phyloP scores from a whole-genome alignment of 768 basidiomycete species.

The Lactarius deliciosus region DNA sequence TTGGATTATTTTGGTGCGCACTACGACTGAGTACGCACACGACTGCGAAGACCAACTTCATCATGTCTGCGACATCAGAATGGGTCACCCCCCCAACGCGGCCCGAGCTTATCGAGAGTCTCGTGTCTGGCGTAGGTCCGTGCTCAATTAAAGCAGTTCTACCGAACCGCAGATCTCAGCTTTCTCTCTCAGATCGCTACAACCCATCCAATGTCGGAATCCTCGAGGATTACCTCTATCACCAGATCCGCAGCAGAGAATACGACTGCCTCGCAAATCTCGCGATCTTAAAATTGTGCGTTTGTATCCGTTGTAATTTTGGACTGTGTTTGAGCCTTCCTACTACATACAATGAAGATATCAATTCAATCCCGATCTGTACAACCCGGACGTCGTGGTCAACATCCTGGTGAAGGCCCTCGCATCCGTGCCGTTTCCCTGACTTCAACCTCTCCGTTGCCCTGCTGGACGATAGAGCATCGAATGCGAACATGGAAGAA shows the following conservation, averaged over 20 bases:
- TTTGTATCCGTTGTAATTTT: slow-evolving; percentile 14
- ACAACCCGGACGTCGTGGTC: slow-evolving; percentile 90
- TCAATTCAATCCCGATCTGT: slow-evolving; percentile 93
- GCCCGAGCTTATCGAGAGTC: slow-evolving; percentile 84
- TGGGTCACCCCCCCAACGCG: slow-evolving; percentile 79
- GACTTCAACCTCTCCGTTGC: slow-evolving; percentile 96
- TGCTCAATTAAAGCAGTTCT: slow-evolving; percentile 13
- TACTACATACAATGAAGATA: slow-evolving; percentile 52
- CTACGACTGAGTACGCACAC: too few relatives aligned
- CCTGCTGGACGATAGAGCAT: slow-evolving; percentile 75
- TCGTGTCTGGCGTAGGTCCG: slow-evolving; percentile 88
- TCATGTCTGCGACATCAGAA: slow-evolving; percentile 53
- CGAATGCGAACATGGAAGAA: slow-evolving; percentile 61
- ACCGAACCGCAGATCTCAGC: background rate
- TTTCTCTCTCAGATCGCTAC: slow-evolving; percentile 72
- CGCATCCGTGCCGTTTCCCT: slow-evolving; percentile 77
- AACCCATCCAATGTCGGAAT: slow-evolving; percentile 93
- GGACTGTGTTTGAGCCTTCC: slow-evolving; percentile 3
- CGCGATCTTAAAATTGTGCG: slow-evolving; percentile 89
- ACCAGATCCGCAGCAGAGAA: slow-evolving; percentile 86
- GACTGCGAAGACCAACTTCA: slow-evolving; percentile 4
- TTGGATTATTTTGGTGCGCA: too few relatives aligned
- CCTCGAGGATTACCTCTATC: slow-evolving; percentile 95
- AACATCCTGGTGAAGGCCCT: slow-evolving; percentile 94
- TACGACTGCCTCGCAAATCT: slow-evolving; percentile 96